These are phyloP conservation scores for Microdochium trichocladiopsis DNA, from an alignment of 2,329 filamentous ascomycete genomes.

Conservation along the genomic window DNA sequence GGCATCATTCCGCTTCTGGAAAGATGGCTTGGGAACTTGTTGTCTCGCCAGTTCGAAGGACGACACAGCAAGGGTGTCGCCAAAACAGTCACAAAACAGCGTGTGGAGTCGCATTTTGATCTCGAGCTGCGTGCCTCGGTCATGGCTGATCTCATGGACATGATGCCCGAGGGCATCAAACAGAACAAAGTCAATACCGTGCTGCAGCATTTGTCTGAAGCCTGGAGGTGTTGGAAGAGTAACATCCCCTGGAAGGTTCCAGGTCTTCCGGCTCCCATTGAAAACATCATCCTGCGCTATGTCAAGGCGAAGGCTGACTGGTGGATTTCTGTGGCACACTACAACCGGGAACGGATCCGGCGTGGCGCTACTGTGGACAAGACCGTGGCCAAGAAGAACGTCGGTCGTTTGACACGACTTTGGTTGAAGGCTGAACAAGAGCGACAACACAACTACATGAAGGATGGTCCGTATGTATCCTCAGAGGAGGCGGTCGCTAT, in stretches of 20 bases:
- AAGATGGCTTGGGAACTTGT: conserved; percentile 92
- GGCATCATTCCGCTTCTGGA: conserved; percentile 96
- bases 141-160: conserved; percentile 98
- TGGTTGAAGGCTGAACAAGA: conserved; percentile 99
- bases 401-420: conserved; percentile 85
- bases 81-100: conserved; percentile 98
- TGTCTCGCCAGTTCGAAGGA: conserved; percentile 96
- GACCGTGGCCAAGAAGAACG: conserved; percentile 98
- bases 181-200: conserved; percentile 99
- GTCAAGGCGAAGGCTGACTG: conserved; percentile 99
- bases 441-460: conserved; percentile 98
- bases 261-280: conserved; percentile 89
- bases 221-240: conserved; percentile 99
- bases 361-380: conserved; percentile 97
- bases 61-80: conserved; percentile 98
- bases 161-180: conserved; percentile 99
- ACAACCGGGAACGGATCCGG: conserved; percentile 95
- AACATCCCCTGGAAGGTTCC: conserved; percentile 99
- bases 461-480: conserved; percentile 96
- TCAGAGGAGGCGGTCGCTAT: conserved; percentile 98
- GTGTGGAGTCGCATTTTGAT: conserved; percentile 97
- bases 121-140: conserved; percentile 94
- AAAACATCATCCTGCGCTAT: conserved; percentile 97
- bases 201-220: conserved; percentile 92
- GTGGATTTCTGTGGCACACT: conserved; percentile 99